Conservation (phyloP, 441 rosid species). For the Metrosideros polymorpha region DNA sequence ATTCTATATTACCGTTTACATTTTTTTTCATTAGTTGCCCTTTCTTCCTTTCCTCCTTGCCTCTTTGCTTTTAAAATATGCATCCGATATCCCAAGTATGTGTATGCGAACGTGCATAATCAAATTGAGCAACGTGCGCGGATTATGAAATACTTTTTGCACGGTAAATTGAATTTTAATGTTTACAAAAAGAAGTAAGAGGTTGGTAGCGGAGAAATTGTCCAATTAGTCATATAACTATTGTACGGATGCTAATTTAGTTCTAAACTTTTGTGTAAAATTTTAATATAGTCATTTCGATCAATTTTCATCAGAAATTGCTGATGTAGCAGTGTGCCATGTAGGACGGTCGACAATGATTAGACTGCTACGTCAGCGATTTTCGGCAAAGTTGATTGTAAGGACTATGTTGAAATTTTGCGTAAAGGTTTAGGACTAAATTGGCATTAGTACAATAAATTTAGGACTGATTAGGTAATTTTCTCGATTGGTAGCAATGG, state of each 20-base stretch:
- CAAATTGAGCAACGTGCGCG: no score
- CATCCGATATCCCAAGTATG: neutral
- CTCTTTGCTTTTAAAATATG: neutral
- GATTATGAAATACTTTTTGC: neutral
- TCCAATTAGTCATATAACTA: neutral
- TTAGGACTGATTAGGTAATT: neutral
- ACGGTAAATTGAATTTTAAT: neutral
- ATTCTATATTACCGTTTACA: neutral
- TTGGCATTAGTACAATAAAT: fast-evolving
- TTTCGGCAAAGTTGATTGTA: fast-evolving
- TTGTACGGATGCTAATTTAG: no score
- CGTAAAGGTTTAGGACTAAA: neutral
- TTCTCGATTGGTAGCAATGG: neutral
- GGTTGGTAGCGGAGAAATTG: neutral
- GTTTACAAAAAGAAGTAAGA: neutral
- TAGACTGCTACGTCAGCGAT: fast-evolving
- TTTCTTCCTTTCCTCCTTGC: neutral
- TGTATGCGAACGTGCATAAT: neutral
- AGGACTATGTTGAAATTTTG: fast-evolving
- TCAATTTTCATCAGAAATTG: fast-evolving
- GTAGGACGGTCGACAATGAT: fast-evolving
- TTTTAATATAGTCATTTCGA: no score
- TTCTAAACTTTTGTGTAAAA: no score
- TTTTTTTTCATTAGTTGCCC: neutral
- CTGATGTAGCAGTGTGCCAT: fast-evolving